Base-by-base conservation (phyloP, 257 asterid genomes). In the Lycium ferocissimum region DNA sequence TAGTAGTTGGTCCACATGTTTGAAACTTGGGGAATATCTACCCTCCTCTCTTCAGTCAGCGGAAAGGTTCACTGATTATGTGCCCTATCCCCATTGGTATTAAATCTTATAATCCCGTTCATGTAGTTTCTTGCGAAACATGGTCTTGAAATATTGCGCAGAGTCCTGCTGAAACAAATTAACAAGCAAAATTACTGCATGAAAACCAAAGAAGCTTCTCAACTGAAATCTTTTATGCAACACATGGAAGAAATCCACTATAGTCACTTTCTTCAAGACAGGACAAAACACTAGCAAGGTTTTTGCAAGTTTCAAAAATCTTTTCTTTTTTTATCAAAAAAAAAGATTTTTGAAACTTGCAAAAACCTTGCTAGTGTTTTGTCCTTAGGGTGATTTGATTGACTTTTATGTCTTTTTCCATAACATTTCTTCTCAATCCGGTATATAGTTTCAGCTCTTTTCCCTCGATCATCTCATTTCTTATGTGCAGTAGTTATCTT, bases 341-440 rank as follows among this genome's bases (percentile, higher is more conserved):
- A 26, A 26, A 26, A 26, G 33, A 26, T 26, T 45, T 47, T 22
- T 47, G 45, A 51, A 76, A 51, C 33, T 26, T 76, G 82, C 82
- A 76, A 76, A 51, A 49, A 26, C 43, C 62, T 75, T 22, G 15
- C 6, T 45, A 49, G 82, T 26, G 20, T 76, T 76, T 76, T 76
- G 82, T 76, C 47, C 15, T 76, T 76, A 7, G 47, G 47, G 45
- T 51, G 47, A 51, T 76, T 76, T 76, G 65, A 76, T 53, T 51
- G 82, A 51, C n/a, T 53, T 51, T 76, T 26, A 22, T 14, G 9
- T 51, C 43, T 49, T 22, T 58, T 8, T 26, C 82, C 63, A 5
- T 18, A 14, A 58, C 65, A 58, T 58, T 58, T 18, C 45, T 40
- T 40, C 45, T 40, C 45, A 40, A 6, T 40, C 45, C 6, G 3